A percentile compares a stretch with the other conserved stretches of the same genome.
phyloP scores from a whole-genome alignment of 306 rosid genomes.

The Nissolia schottii region DNA sequence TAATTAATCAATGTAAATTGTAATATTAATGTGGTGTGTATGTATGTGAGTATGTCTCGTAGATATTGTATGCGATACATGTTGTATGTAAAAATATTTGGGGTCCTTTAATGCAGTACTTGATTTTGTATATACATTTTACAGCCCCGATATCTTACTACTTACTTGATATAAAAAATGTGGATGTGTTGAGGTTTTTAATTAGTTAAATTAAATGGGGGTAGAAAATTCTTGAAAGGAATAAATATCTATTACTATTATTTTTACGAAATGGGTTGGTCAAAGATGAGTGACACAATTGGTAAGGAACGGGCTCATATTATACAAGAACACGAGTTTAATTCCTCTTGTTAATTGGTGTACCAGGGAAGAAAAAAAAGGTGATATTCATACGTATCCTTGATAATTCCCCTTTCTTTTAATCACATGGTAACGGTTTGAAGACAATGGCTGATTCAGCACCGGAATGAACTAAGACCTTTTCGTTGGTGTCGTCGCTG shows the following conservation, averaged over 20 bases:
- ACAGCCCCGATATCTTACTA: no score
- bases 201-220: no score
- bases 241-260: no score
- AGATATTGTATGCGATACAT: background rate
- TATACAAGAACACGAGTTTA: no score
- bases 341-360: no score
- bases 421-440: constrained; percentile 54
- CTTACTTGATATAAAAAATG: no score
- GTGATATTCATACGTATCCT: constrained; percentile 33
- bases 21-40: background rate
- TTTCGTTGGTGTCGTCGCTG: background rate
- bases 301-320: no score
- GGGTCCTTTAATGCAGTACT: background rate
- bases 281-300: no score
- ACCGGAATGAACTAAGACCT: constrained; percentile 61
- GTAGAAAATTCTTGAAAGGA: no score
- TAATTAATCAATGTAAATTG: background rate
- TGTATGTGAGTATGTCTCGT: background rate
- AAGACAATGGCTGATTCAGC: constrained; percentile 47
- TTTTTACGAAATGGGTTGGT: no score
- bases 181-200: no score
- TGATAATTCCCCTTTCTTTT: constrained; percentile 32
- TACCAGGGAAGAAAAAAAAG: no score
- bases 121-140: background rate
- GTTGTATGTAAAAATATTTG: background rate